Percentiles rank a stretch among this genome's conserved stretches.
These are phyloP conservation scores for Hypocrella siamensis DNA, from an alignment of 2,329 filamentous ascomycete species.

Conservation along the genomic window DNA sequence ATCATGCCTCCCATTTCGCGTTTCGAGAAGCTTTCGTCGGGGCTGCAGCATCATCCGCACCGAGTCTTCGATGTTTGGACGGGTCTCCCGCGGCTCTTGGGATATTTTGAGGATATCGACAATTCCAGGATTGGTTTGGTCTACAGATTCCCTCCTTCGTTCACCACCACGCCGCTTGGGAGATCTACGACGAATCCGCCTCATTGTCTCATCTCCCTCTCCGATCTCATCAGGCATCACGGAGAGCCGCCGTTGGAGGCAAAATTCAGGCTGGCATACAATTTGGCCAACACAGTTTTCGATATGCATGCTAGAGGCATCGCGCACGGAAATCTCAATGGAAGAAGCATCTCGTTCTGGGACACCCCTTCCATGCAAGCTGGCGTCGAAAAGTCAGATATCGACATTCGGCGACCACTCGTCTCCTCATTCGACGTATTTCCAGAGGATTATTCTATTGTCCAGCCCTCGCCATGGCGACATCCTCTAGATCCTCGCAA, in stretches of 20 bases:
- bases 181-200: constrained; percentile 30
- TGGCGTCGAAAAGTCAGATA: constrained; percentile 25
- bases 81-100: constrained; percentile 43
- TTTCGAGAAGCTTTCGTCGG: constrained; percentile 46
- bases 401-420: constrained; percentile 52
- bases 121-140: constrained; percentile 57
- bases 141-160: constrained; percentile 54
- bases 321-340: constrained; percentile 54
- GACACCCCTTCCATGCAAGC: constrained; percentile 25
- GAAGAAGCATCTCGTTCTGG: constrained; percentile 53
- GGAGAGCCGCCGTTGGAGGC: constrained; percentile 55
- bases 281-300: constrained; percentile 57
- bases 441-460: constrained; percentile 11
- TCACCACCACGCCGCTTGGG: constrained; percentile 41
- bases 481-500: constrained; percentile 48
- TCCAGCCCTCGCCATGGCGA: constrained; percentile 22
- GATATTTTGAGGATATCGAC: constrained; percentile 61
- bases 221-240: constrained; percentile 33
- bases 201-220: constrained; percentile 36
- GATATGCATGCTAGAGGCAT: constrained; percentile 56
- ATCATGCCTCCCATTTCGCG: constrained; percentile 49
- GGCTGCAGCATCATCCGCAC: constrained; percentile 37
- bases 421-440: constrained; percentile 65
- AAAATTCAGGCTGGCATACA: constrained; percentile 60
- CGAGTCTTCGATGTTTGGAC: constrained; percentile 40